phyloP scores from a whole-genome alignment of 495 filamentous ascomycete species.

The Lophiotrema nucula region DNA sequence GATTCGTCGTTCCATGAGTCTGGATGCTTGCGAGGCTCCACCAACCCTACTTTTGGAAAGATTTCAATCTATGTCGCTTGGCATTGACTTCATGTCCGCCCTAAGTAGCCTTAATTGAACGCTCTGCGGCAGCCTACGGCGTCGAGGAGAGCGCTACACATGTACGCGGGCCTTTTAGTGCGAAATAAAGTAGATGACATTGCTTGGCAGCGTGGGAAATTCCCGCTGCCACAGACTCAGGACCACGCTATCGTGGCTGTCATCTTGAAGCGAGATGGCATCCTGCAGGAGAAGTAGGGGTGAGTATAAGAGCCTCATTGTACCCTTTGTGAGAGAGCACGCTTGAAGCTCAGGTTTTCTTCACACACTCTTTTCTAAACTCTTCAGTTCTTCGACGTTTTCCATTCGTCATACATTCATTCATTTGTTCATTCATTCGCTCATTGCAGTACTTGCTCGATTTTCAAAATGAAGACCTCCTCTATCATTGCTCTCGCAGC shows the following conservation, averaged over 20 bases:
- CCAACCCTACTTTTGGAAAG: neutral
- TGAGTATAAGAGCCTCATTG: conserved; percentile 19
- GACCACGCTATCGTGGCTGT: conserved; percentile 7
- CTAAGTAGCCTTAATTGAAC: conserved; percentile 11
- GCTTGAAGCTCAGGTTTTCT: conserved; percentile 26
- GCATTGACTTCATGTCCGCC: neutral
- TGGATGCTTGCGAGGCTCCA: neutral
- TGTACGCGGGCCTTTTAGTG: conserved; percentile 3
- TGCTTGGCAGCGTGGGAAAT: conserved; percentile 7
- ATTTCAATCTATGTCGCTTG: neutral
- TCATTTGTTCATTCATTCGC: conserved; percentile 19
- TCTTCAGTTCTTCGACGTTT: conserved; percentile 1
- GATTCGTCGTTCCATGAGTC: conserved; percentile 5
- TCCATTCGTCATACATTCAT: conserved; percentile 8
- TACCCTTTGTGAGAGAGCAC: conserved; percentile 7
- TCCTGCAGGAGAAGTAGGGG: neutral
- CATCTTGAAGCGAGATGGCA: neutral
- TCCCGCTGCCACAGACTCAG: neutral
- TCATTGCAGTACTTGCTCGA: conserved; percentile 1
- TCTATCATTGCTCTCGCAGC: conserved; percentile 41
- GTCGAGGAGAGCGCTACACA: neutral
- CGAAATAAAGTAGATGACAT: conserved; percentile 19
- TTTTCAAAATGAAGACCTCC: conserved; percentile 43
- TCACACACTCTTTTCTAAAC: conserved; percentile 27
- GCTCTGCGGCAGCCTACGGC: conserved; percentile 8